A percentile compares a stretch with the other conserved stretches of the same genome.
phyloP scores from a whole-genome alignment of 805 yeast species.

The Komagataella phaffii region DNA sequence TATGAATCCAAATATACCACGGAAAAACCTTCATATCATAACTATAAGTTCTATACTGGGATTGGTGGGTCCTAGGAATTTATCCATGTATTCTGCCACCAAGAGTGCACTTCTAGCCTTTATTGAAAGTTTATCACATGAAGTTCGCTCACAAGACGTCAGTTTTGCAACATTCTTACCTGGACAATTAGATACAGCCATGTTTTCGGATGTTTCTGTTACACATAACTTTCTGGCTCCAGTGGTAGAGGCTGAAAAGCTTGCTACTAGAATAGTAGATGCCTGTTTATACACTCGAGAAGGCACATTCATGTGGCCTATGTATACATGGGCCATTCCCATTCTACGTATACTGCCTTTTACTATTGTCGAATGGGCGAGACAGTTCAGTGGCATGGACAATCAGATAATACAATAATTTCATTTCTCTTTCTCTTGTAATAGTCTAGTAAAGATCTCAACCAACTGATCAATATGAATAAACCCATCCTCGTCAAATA shows the following conservation, averaged over 20 bases:
- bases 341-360: constrained; percentile 27
- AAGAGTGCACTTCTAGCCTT: constrained; percentile 31
- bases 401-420: constrained; percentile 3
- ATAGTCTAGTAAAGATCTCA: constrained; percentile 10
- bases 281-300: constrained; percentile 22
- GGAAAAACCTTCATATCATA: constrained; percentile 22
- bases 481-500: constrained; percentile 34
- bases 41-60: constrained; percentile 35
- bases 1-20: constrained; percentile 5
- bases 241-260: constrained; percentile 20
- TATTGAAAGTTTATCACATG: constrained; percentile 31
- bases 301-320: constrained; percentile 31
- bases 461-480: constrained; percentile 22
- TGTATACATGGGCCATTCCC: constrained; percentile 33
- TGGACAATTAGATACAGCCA: constrained; percentile 34
- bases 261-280: constrained; percentile 22
- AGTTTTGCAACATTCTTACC: constrained; percentile 26
- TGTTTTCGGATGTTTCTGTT: constrained; percentile 34
- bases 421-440: constrained; percentile 2
- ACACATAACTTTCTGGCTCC: constrained; percentile 31
- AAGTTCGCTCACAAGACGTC: constrained; percentile 10
- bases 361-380: constrained; percentile 17
- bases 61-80: constrained; percentile 30
- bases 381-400: constrained; percentile 18
- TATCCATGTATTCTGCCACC: constrained; percentile 34